Base-by-base conservation (phyloP, 116 monocot genomes). In the Papilionanthe hybrid region DNA sequence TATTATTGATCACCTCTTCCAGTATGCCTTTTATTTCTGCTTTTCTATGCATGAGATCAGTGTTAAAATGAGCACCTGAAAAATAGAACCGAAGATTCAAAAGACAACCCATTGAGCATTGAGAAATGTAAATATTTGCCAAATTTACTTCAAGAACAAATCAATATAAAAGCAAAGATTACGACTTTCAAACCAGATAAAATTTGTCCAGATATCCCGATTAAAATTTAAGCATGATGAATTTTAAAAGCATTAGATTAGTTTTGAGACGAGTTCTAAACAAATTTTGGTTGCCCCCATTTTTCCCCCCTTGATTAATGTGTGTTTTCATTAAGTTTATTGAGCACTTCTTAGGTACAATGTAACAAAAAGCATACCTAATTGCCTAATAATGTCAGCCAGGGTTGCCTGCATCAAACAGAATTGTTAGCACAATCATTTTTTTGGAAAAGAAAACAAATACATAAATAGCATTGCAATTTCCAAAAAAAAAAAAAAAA, bases 321-420 rank as follows among this genome's bases (percentile, higher is more conserved):
- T 23, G 7, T 19, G 23, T 8, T 60, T 60, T 60, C 23, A 23
- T 60, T 1, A 23, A 60, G 60, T 60, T 60, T 2, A 60, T 8
- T 60, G 9, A 25, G 1, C 60, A 22, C 60, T 60, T 56, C 11
- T 18, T 23, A 7, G 60, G 20, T 60, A 17, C 23, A 3, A 69
- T 12, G 69, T 17, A 69, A 30, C 5, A 30, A 32, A 60, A 30
- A 15, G 47, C 76, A 76, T 76, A 76, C 76, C 76, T 76, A 76
- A 53, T 76, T 76, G 50, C 76, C 50, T 53, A 11, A 76, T 76
- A 76, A 76, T 76, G 53, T 76, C 76, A 25, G 50, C 76, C 53
- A 76, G 29, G 15, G 76, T 76, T 76, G 28, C 53, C 76, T 76
- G 49, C 47, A 49, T 20, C 75, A 75, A 9, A 27, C 27, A 69